Base-by-base conservation (phyloP, 257 asterid species). In the Nicotiana otophora region DNA sequence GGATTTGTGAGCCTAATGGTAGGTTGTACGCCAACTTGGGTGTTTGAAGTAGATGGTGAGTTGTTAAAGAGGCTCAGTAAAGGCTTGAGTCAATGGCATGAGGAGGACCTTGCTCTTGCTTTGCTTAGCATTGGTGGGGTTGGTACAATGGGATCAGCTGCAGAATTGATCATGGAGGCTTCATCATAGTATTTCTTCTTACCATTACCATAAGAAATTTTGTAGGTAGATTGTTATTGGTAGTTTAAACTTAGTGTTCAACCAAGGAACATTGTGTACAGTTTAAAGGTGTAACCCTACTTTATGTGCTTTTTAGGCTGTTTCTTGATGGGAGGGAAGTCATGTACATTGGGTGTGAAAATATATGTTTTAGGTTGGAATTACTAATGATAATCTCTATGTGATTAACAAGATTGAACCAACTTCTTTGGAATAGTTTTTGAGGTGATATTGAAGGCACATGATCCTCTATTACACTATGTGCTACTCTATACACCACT, bases 71-170 rank as follows among this genome's bases (percentile, higher is more conserved):
- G 93, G 67, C 89, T 96, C 39, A 87, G 98, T 69, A 84, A 74
- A 72, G 99, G 98, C 39, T 87, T 96, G 87, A 88, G 90, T 81
- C 88, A 83, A 63, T 89, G 94, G 96, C 85, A 90, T 23, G 98
- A 94, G 88, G 92, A 89, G 82, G 97, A 91, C 83, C 97, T 96
- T 46, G 97, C 99, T 61, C 83, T 96, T 66, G 94, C 97, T 74
- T 84, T 96, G 89, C 93, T 96, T 3, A 90, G 90, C 34, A 93
- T 81, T 74, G 98, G 98, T 17, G 98, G 99, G 60, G 64, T 88
- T 81, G 88, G 90, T n/a, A 85, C 94, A 23, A 92, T 96, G 96
- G 97, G 93, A 68, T 86, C 94, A 36, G 99, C 99, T 72, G 97
- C 97, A 85, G 94, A 94, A 83, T 65, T 92, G 83, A 85, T 93